These are phyloP conservation scores for Posidonia australis DNA, from an alignment of 106 monocot species.

Conservation along the genomic window DNA sequence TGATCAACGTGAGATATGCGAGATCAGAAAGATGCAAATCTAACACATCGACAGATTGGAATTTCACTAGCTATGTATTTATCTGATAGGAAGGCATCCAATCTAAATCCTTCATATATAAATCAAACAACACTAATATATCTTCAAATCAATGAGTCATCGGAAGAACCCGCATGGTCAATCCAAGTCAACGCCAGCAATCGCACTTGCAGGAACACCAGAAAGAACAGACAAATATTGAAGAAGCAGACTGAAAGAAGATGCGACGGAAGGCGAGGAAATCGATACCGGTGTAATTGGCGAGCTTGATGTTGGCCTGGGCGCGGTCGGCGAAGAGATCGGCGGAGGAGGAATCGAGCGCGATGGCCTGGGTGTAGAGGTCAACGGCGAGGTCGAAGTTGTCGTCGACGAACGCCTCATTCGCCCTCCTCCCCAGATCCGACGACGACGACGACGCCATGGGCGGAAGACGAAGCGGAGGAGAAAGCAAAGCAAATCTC, in stretches of 20 bases:
- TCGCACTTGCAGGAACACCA: not conserved
- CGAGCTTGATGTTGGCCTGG: slow-evolving; percentile 87
- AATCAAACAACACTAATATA: not conserved
- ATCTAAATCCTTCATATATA: not conserved
- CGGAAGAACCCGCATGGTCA: not conserved
- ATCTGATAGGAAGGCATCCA: too few relatives aligned
- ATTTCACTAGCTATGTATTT: slow-evolving; percentile 3
- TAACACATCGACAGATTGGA: not conserved
- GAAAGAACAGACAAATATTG: too few relatives aligned
- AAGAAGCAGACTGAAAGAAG: too few relatives aligned
- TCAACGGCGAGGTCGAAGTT: slow-evolving; percentile 80
- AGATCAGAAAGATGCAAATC: not conserved
- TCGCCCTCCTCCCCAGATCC: slow-evolving; percentile 72
- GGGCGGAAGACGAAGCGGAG: too few relatives aligned
- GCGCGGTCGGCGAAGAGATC: slow-evolving; percentile 87
- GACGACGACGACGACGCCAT: not conserved
- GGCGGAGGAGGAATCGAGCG: slow-evolving; percentile 51
- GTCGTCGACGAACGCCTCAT: slow-evolving; percentile 90
- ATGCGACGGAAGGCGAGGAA: not conserved
- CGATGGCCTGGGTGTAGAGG: slow-evolving; percentile 73
- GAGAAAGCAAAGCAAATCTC: too few relatives aligned
- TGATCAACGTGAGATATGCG: not conserved
- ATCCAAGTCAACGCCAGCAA: not conserved
- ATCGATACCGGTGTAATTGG: slow-evolving; percentile 53
- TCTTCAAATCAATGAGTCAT: not conserved